A percentile compares a stretch with the other conserved stretches of the same genome.
Conservation (phyloP, 495 filamentous ascomycete species). For the Lophiostoma macrostomum region DNA sequence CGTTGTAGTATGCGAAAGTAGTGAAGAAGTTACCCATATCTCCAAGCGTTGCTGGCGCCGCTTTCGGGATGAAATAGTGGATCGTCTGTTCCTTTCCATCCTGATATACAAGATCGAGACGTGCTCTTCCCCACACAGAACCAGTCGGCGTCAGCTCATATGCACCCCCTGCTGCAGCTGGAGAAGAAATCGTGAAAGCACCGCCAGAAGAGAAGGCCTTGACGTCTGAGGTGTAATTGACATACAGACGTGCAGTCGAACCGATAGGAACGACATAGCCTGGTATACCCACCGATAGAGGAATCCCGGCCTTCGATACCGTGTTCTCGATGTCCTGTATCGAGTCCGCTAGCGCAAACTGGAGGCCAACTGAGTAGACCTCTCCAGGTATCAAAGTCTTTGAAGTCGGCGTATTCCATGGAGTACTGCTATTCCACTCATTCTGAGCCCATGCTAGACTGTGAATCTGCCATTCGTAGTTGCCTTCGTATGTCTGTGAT, state of each 20-base stretch:
- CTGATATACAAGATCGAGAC: constrained; percentile 44
- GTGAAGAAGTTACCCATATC: constrained; percentile 45
- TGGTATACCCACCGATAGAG: constrained; percentile 47
- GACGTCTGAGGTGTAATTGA: constrained; percentile 34
- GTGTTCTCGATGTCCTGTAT: constrained; percentile 45
- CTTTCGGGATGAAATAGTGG: constrained; percentile 51
- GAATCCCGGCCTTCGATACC: constrained; percentile 42
- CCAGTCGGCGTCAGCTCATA: constrained; percentile 37
- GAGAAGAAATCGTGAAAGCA: constrained; percentile 21
- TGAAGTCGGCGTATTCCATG: constrained; percentile 52
- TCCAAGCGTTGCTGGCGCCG: constrained; percentile 36
- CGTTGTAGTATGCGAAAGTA: constrained; percentile 44
- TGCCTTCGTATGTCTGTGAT: constrained; percentile 52
- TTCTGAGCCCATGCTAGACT: constrained; percentile 49
- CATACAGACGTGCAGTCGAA: constrained; percentile 42
- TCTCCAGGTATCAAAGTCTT: constrained; percentile 36
- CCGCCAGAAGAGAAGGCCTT: constrained; percentile 21
- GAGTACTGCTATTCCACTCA: constrained; percentile 46
- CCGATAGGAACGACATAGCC: constrained; percentile 50
- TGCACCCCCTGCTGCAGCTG: background rate
- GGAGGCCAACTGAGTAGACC: constrained; percentile 44
- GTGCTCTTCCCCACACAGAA: constrained; percentile 43
- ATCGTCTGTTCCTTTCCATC: constrained; percentile 46
- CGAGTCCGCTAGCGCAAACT: constrained; percentile 45
- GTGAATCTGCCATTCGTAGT: constrained; percentile 53